Base-by-base conservation (phyloP, 1,284 basidiomycete species). In the Cryptococcus maquisensis region DNA sequence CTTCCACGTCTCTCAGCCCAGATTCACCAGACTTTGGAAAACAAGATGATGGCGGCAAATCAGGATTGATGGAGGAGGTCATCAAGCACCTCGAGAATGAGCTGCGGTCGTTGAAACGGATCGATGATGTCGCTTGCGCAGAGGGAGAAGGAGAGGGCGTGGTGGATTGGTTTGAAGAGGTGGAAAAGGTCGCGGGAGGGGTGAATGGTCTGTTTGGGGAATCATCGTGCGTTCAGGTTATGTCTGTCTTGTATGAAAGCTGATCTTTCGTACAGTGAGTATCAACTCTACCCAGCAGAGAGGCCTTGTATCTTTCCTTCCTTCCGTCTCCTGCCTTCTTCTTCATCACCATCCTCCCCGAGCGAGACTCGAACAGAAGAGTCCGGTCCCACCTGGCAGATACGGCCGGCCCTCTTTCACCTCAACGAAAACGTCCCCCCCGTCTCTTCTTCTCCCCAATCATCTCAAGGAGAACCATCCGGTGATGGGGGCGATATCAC, bases 81-180 rank as follows among this genome's bases (percentile, higher is more conserved):
- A 24, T 56, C 13, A 36, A 35, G 12, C 16, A 23, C 10, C 37
- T 61, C 9, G 42, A 26, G 45, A 20, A 26, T 4, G 48, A 63
- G 28, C 49, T 74, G 37, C 53, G 44, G n/a, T 66, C 67, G 39
- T 48, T 74, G 50, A 71, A 68, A 51, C 54, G 42, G 16, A 52
- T 74, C 28, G 72, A 74, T 51, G 64, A 64, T 48, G 24, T 68
- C 6, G 62, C 62, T 8, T 51, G 55, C 35, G 51, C 51, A 8
- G 50, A 55, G 13, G 51, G 42, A 23, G 41, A 20, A 16, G 52
- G 47, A 2, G 55, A 46, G 13, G 56, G 36, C 20, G 47, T 52
- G 32, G 48, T 57, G 23, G 67, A 68, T 47, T 62, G 61, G 39
- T 74, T 74, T 55, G 62, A 56, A 23, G 67, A 69, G 39, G 54